Conservation (phyloP, 1,139 yeast species). For the Pichia sp. region DNA sequence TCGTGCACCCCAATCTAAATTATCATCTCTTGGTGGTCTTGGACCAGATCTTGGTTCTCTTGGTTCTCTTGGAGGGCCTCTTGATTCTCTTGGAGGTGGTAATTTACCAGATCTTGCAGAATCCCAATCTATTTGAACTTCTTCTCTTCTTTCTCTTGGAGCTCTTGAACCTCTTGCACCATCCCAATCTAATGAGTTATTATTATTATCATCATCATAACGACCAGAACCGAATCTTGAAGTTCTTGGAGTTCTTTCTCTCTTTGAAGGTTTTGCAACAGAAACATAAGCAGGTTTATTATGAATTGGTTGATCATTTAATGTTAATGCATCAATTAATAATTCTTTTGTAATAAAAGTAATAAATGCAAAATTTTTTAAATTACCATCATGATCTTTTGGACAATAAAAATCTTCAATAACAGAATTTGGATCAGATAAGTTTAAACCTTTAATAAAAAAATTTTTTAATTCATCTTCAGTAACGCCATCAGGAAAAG, state of each 20-base stretch:
- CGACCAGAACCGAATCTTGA: constrained; percentile 27
- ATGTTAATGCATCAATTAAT: constrained; percentile 63
- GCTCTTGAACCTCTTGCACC: constrained; percentile 22
- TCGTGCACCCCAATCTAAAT: constrained; percentile 44
- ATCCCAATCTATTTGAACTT: constrained; percentile 41
- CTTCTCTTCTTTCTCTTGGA: constrained; percentile 23
- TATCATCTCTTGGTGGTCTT: constrained; percentile 24
- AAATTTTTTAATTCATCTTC: constrained; percentile 64
- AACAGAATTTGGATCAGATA: constrained; percentile 45
- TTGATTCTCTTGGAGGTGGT: constrained; percentile 25
- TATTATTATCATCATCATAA: constrained; percentile 26
- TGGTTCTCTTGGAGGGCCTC: constrained; percentile 25
- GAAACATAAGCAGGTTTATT: constrained; percentile 78
- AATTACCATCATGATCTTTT: constrained; percentile 59
- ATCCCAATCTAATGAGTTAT: constrained; percentile 44
- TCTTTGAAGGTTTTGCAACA: constrained; percentile 79
- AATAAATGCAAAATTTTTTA: constrained; percentile 84
- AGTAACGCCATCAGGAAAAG: constrained; percentile 64
- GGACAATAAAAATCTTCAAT: constrained; percentile 57
- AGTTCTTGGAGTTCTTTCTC: constrained; percentile 17
- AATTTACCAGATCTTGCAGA: constrained; percentile 36
- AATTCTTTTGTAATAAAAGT: constrained; percentile 63
- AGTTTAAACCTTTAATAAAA: constrained; percentile 57
- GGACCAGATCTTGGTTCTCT: constrained; percentile 26
- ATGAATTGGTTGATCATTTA: constrained; percentile 57